Base-by-base conservation (phyloP, 768 basidiomycete species). In the Sarcodon sp. region DNA sequence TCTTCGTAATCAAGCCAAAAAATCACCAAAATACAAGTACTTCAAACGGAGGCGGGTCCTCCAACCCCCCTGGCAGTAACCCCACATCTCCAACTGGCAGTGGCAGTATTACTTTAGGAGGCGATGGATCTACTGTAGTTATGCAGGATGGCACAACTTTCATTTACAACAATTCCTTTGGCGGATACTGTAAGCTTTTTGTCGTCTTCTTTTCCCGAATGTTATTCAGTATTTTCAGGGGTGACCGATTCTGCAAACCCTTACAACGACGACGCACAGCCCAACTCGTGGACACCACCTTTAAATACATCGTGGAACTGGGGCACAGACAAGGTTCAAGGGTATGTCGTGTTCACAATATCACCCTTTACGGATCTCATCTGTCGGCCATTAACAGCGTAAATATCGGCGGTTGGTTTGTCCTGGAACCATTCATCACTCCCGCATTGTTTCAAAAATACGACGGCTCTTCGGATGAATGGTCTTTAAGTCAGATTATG, bases 231-330 rank as follows among this genome's bases (percentile, higher is more conserved):
- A 44, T n/a, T 37, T 12, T 6, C 49, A 83, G 82, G 82, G 83
- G 69, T 75, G 41, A 67, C 66, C 64, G 79, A 88, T 62, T 80
- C 82, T 18, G 70, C 77, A 41, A 67, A 86, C 58, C 86, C 89
- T 7, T 87, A 79, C 69, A 83, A 81, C 64, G 79, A 84, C 59
- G 68, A 74, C 47, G 90, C 90, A 10, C 73, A 68, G 47, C 75
- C 85, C 4, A 87, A 92, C 55, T 77, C 75, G 2, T 93, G 83
- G 79, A 83, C 85, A 3, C 87, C 86, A 1, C 73, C 85, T 11
- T 70, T 96, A 47, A 87, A 85, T 63, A 70, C 81, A 55, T 75
- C 67, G 15, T 96, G 89, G 87, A 70, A 68, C 43, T 92, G 71
- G 69, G 76, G 73, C 12, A 68, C 67, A 43, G 73, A 88, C 65